These are phyloP conservation scores for Phoenix dactylifera DNA, from an alignment of 176 grass and related monocot species.

Conservation along the genomic window DNA sequence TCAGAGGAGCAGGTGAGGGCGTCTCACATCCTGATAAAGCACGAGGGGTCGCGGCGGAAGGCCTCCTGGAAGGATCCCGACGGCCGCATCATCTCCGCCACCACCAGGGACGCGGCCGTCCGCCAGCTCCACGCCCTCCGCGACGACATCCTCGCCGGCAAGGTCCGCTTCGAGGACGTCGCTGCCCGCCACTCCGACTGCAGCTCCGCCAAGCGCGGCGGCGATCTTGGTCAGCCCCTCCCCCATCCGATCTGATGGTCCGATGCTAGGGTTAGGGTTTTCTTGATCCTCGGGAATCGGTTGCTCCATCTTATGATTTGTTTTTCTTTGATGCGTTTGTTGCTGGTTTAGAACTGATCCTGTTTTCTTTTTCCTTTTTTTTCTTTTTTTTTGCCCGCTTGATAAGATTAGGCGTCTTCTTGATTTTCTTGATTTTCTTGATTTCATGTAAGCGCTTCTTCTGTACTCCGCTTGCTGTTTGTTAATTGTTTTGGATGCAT, in stretches of 20 bases:
- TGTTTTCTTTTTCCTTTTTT: too few species aligned
- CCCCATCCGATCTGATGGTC: neutral
- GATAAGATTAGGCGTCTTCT: too few species aligned
- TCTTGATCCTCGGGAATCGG: too few species aligned
- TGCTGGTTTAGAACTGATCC: too few species aligned
- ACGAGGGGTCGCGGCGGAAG: slow-evolving; percentile 87
- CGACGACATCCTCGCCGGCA: slow-evolving; percentile 59
- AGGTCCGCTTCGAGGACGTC: slow-evolving; percentile 52
- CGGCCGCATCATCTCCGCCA: slow-evolving; percentile 69
- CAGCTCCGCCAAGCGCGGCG: slow-evolving; percentile 87
- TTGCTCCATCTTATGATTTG: too few species aligned
- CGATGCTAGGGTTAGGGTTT: too few species aligned
- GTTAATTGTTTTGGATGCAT: too few species aligned
- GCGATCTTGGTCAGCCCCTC: slow-evolving; percentile 65
- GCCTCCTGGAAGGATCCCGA: slow-evolving; percentile 81
- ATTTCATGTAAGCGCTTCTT: too few species aligned
- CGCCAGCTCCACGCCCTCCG: slow-evolving; percentile 42
- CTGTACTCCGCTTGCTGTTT: too few species aligned
- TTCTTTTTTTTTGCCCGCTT: too few species aligned
- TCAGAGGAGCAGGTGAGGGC: slow-evolving; percentile 38
- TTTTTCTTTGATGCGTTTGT: too few species aligned
- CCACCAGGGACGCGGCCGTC: slow-evolving; percentile 70
- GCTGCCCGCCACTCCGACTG: slow-evolving; percentile 67
- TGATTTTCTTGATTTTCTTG: too few species aligned
- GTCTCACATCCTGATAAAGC: slow-evolving; percentile 93